Evolutionary conservation across 495 filamentous ascomycete genomes (phyloP), one percentile per base, ranked within the genome.

Genomic region (Tricharina praecox): DNA sequence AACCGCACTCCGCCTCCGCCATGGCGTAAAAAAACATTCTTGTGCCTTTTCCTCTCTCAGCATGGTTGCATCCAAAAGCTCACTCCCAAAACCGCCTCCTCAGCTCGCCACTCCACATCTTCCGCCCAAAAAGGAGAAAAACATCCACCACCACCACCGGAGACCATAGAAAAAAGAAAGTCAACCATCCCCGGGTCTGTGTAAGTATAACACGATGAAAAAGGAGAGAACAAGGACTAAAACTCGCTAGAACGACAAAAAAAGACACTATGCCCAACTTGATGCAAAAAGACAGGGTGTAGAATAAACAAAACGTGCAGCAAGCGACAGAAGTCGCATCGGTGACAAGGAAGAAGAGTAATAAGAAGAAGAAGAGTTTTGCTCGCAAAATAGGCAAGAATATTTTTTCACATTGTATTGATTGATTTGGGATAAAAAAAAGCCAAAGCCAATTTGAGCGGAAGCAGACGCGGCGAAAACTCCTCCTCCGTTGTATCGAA

Each of bases 381-480:
- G 41, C 8, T 23, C 28, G 20, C 8, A 43, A 43, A 43, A 37
- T 10, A n/a, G 25, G 10, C 25, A 46, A 32, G 36, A 52, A 38
- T 52, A 48, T 50, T 53, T 53, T 53, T 42, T 44, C 23, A 40
- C 13, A 33, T 36, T 24, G 39, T 10, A 21, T n/a, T n/a, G n/a
- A n/a, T n/a, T n/a, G n/a, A n/a, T n/a, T n/a, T n/a, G n/a, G n/a
- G n/a, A n/a, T 40, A 51, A 50, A 53, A 43, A 40, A 47, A 53
- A 55, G 38, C 55, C 48, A 61, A 54, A 63, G 53, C 23, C 56
- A 60, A 62, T 62, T 62, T 63, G 54, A 52, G 52, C 46, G 61
- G 62, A 61, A 59, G 58, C 52, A 63, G 54, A 55, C 62, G 59
- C 47, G 50, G 47, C 45, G 61, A 61, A 54, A 23, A 24, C 34